Conservation (phyloP, 139 green algal genomes). For the Micractinium sp. region DNA sequence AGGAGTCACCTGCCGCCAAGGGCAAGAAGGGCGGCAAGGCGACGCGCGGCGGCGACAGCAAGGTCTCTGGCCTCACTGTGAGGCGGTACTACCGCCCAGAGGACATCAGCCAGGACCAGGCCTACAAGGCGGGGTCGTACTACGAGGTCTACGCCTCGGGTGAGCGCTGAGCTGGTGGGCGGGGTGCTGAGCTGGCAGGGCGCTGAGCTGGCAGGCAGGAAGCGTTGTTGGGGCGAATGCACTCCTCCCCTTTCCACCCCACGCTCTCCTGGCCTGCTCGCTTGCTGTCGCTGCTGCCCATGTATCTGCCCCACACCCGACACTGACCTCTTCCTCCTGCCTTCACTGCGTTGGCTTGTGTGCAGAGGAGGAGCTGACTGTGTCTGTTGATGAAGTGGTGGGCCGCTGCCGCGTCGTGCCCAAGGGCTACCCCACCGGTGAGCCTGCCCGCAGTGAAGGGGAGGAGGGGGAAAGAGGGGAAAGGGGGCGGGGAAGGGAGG, state of each 20-base stretch:
- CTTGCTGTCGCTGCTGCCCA: background rate
- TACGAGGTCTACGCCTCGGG: constrained; percentile 77
- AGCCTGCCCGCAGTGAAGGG: background rate
- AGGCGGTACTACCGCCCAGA: constrained; percentile 91
- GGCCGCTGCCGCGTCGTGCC: constrained; percentile 62
- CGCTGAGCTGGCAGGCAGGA: too few relatives aligned
- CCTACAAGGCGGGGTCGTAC: constrained; percentile 75
- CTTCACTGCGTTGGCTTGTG: too few relatives aligned
- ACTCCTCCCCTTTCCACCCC: too few relatives aligned
- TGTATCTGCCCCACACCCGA: background rate
- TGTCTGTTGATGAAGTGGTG: constrained; percentile 64
- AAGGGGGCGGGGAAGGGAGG: too few relatives aligned
- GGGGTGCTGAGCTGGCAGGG: too few relatives aligned
- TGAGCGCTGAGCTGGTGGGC: background rate
- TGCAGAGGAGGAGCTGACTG: constrained; percentile 53
- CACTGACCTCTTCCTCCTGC: background rate
- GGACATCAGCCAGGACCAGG: constrained; percentile 79
- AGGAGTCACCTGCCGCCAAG: constrained; percentile 14
- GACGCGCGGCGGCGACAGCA: background rate
- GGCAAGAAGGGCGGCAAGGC: constrained; percentile 28
- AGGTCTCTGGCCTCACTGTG: constrained; percentile 56
- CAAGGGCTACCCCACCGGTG: constrained; percentile 29
- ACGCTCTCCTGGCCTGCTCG: background rate
- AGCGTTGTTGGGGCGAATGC: too few relatives aligned
- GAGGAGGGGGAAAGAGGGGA: too few relatives aligned